phyloP scores from a whole-genome alignment of 192 early-diverging fungal species.

The Allomyces macrogynus region DNA sequence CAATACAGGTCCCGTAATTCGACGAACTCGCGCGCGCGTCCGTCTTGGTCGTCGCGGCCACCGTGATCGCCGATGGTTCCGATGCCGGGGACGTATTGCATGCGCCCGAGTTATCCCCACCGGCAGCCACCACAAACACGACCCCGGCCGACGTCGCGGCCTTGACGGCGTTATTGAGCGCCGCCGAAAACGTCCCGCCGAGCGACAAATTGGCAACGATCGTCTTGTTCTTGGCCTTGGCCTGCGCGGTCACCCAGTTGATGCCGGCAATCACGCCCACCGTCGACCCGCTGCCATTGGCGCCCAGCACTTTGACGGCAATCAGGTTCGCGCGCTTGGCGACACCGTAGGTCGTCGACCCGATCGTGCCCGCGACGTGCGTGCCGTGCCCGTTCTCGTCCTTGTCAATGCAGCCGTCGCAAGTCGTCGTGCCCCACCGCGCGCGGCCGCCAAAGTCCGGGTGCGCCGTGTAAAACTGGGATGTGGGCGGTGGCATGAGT shows the following conservation, averaged over 20 bases:
- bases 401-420: constrained; percentile 1
- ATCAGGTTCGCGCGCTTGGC: constrained; percentile 37
- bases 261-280: constrained; percentile 30
- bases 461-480: constrained; percentile 4
- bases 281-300: constrained; percentile 23
- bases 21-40: constrained; percentile 44
- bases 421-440: constrained; percentile 9
- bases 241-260: constrained; percentile 14
- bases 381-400: constrained; percentile 28
- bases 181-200: constrained; percentile 7
- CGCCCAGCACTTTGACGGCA: constrained; percentile 38
- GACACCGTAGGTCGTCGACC: constrained; percentile 32
- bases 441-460: constrained; percentile 29
- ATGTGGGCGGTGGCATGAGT: no score
- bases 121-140: constrained; percentile 84
- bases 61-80: constrained; percentile 40
- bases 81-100: constrained; percentile 69
- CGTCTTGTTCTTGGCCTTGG: background rate
- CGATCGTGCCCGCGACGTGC: constrained; percentile 27
- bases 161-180: constrained; percentile 7
- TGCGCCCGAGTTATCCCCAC: constrained; percentile 82
- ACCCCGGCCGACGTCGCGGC: constrained; percentile 57
- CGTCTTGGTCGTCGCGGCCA: constrained; percentile 39
- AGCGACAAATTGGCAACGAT: constrained; percentile 6
- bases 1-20: constrained; percentile 46